Evolutionary conservation across 805 yeast species (phyloP).

Genomic region (Allodekkera sacchari): DNA sequence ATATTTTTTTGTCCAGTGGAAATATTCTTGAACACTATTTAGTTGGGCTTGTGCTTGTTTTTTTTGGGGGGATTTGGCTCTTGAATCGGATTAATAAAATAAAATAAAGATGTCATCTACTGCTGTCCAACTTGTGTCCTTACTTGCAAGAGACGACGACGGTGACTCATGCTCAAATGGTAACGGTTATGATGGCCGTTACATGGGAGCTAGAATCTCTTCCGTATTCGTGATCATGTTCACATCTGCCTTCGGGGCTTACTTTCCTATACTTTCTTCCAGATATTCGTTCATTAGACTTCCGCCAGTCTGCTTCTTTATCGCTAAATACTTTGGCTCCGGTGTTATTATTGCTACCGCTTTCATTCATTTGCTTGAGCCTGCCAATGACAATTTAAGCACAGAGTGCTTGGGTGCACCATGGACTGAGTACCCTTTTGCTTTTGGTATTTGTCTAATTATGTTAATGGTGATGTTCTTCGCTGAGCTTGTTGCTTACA

Average conservation of each 20-base stretch:
- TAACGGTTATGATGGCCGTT: constrained; percentile 21
- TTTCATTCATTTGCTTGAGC: constrained; percentile 64
- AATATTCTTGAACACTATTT: no score
- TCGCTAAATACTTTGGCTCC: constrained; percentile 72
- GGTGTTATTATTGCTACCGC: constrained; percentile 82
- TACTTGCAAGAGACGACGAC: constrained; percentile 4
- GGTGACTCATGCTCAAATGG: constrained; percentile 11
- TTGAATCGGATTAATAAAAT: no score
- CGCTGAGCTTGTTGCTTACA: constrained; percentile 42
- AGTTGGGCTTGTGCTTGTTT: no score
- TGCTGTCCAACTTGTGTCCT: neutral
- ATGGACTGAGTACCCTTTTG: constrained; percentile 44
- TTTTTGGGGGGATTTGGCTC: no score
- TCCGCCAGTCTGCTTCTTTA: constrained; percentile 56
- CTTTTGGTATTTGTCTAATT: constrained; percentile 45
- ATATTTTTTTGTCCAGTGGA: no score
- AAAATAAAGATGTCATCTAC: no score
- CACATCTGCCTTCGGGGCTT: constrained; percentile 51
- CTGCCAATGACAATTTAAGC: constrained; percentile 53
- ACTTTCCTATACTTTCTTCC: constrained; percentile 56
- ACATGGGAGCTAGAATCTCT: constrained; percentile 41
- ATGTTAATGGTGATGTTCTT: constrained; percentile 44
- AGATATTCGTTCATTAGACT: constrained; percentile 47
- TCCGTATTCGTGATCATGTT: constrained; percentile 54
- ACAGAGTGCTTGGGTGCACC: constrained; percentile 57